Evolutionary conservation across 2,329 filamentous ascomycete genomes (phyloP).

Genomic region (Neofusicoccum sp.): DNA sequence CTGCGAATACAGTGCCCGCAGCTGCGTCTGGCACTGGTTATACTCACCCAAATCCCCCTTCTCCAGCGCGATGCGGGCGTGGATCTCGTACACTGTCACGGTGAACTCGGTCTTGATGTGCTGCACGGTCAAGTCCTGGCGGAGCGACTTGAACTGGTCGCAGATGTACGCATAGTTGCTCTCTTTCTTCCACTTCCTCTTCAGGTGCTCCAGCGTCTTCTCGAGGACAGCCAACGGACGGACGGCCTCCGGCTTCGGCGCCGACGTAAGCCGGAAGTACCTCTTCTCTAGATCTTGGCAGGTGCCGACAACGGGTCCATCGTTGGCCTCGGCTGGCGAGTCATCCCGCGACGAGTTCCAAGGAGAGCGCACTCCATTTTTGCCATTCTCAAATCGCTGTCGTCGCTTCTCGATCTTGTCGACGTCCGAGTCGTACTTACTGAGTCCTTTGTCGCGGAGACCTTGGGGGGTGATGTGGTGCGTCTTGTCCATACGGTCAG

Average conservation of each 20-base stretch:
- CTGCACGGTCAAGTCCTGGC: constrained; percentile 97
- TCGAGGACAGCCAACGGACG: constrained; percentile 79
- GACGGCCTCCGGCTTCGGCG: constrained; percentile 85
- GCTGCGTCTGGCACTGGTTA: constrained; percentile 99
- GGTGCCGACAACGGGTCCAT: constrained; percentile 79
- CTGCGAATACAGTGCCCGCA: constrained; percentile 86
- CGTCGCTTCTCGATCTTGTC: constrained; percentile 91
- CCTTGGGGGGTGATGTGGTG: constrained; percentile 37
- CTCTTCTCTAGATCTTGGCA: constrained; percentile 86
- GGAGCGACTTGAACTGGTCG: constrained; percentile 98
- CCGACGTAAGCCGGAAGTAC: constrained; percentile 89
- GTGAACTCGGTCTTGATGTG: constrained; percentile 97
- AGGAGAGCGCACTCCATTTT: constrained; percentile 56
- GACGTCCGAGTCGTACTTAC: constrained; percentile 87
- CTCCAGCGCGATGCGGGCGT: constrained; percentile 95
- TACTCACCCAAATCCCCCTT: constrained; percentile 99
- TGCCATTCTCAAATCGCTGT: constrained; percentile 73
- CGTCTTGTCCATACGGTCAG: constrained; percentile 47
- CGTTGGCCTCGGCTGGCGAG: constrained; percentile 47
- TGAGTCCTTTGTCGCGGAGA: constrained; percentile 54
- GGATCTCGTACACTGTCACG: constrained; percentile 94
- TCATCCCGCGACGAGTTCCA: constrained; percentile 49
- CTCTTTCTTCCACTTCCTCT: constrained; percentile 92
- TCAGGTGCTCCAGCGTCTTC: constrained; percentile 83
- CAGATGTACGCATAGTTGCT: constrained; percentile 97